A percentile compares a stretch with the other conserved stretches of the same genome.
Evolutionary conservation across 2,329 filamentous ascomycete species (phyloP).

Genomic region (Penicillium oxalicum): DNA sequence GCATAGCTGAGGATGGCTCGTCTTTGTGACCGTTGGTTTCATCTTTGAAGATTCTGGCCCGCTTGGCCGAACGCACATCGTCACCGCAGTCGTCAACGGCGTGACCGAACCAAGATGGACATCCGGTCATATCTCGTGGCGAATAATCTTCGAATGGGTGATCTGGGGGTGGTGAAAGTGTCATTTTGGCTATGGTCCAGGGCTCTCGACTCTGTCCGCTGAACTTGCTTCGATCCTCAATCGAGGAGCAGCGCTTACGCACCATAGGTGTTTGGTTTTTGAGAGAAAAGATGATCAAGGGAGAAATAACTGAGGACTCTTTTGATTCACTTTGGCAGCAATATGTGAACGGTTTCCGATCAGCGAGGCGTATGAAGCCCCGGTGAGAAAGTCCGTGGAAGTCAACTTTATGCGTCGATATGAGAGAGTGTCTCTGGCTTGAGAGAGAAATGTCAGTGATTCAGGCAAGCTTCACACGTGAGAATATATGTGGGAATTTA

Average conservation of each 20-base stretch:
- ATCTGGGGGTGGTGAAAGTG: neutral
- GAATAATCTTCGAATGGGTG: neutral
- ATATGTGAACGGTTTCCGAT: too few species aligned
- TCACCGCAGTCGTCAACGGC: neutral
- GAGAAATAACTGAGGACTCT: neutral
- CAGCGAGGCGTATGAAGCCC: too few species aligned
- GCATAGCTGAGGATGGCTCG: too few species aligned
- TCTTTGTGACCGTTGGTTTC: too few species aligned
- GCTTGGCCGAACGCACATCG: neutral
- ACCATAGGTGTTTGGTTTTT: neutral
- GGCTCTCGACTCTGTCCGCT: neutral
- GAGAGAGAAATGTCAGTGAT: too few species aligned
- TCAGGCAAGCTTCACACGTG: too few species aligned
- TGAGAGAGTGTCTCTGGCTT: too few species aligned
- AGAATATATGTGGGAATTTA: too few species aligned
- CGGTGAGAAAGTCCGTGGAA: too few species aligned
- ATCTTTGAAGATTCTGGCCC: neutral
- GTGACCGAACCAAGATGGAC: neutral
- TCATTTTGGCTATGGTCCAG: neutral
- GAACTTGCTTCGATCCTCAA: neutral
- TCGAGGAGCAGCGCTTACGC: neutral
- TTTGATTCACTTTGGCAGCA: too few species aligned
- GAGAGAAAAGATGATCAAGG: neutral
- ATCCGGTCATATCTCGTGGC: neutral
- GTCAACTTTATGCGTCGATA: too few species aligned